Evolutionary conservation across 495 filamentous ascomycete genomes (phyloP), one percentile per base, ranked within the genome.

Genomic region (Amniculicola lignicola): DNA sequence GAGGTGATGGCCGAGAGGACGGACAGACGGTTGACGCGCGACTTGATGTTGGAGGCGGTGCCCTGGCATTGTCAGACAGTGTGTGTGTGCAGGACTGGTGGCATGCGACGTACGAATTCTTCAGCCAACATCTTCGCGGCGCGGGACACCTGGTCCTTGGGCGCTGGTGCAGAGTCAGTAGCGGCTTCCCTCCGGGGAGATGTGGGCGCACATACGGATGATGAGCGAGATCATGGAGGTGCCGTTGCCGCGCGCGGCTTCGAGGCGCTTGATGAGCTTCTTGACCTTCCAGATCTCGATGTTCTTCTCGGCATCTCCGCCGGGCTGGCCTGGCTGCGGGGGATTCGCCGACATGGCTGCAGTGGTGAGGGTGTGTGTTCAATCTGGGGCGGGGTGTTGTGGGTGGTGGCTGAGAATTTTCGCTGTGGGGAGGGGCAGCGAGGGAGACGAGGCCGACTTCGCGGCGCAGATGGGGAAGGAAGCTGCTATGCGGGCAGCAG

Each of bases 41-140:
- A 98, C 73, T 98, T 98, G 75, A 98, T 98, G 72, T 98, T 98
- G 57, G 90, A 96, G 16, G 93, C 94, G 49, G 93, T 98, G 66
- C 93, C 93, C 66, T 67, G 48, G n/a, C 1, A 33, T 14, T 12
- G 51, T 52, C 22, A 46, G 45, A 19, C 24, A 16, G 24, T 43
- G 21, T 31, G 3, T n/a, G 40, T 37, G 42, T 15, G 29, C 46
- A 40, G 25, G 36, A 23, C n/a, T 27, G 0, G 39, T 18, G 11
- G 21, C 24, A 5, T 43, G 14, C 23, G 56, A 78, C 88, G 62
- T 79, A 95, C 90, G 69, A 91, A 96, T 86, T 96, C 92, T 96
- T 98, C 93, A 74, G 93, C 93, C 82, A 98, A 85, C 93, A 98
- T 98, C 80, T 95, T 96, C 35, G 94, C 89, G 31, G 89, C 89